A percentile compares a stretch with the other conserved stretches of the same genome.
Conservation (phyloP, 1,284 basidiomycete species). For the Mycena sp. region DNA sequence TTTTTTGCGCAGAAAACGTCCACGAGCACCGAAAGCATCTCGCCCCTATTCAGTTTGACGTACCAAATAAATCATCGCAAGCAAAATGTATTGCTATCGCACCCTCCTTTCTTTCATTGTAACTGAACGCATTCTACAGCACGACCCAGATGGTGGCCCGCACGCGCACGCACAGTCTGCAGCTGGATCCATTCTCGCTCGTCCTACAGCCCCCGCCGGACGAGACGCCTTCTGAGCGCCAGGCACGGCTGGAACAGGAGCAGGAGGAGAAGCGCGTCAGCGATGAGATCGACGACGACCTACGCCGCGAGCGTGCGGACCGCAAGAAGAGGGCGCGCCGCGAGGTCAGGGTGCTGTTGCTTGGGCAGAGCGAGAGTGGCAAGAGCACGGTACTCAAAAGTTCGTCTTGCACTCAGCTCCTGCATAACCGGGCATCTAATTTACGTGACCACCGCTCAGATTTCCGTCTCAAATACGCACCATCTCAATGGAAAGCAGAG, state of each 20-base stretch:
- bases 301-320: constrained; percentile 67
- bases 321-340: constrained; percentile 63
- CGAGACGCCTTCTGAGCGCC: constrained; percentile 64
- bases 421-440: not conserved
- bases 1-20: no score
- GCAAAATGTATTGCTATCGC: no score
- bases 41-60: no score
- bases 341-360: constrained; percentile 70
- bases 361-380: constrained; percentile 84
- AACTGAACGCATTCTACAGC: no score
- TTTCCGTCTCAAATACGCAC: constrained; percentile 72
- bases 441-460: constrained; percentile 48
- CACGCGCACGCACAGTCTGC: constrained; percentile 16
- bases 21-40: no score
- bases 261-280: constrained; percentile 71
- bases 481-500: constrained; percentile 61
- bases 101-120: no score
- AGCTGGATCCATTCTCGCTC: constrained; percentile 64
- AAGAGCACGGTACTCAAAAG: constrained; percentile 78
- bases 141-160: constrained; percentile 26
- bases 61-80: no score
- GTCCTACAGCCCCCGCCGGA: constrained; percentile 68
- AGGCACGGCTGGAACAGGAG: constrained; percentile 61
- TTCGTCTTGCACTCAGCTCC: constrained; percentile 54
- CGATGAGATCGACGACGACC: constrained; percentile 79